Evolutionary conservation across 768 basidiomycete species (phyloP), one percentile per base, ranked within the genome.

Genomic region (Boletus edulis): DNA sequence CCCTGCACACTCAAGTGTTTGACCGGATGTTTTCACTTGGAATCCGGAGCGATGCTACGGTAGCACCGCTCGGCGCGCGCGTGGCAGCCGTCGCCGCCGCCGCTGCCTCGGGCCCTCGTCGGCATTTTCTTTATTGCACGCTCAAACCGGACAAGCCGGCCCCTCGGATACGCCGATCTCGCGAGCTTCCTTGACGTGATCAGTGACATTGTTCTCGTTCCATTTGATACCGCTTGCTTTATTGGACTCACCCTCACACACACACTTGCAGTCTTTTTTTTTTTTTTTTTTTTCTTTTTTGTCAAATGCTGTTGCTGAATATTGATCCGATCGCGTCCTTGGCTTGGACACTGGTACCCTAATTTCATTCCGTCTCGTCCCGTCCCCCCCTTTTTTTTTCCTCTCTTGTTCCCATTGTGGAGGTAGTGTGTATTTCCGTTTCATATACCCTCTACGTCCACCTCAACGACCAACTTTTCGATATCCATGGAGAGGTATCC

Each of bases 11-110:
- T 11, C 59, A n/a, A 94, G 91, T 92, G 13, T 94, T 93, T 65
- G 91, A 93, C 69, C 75, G 91, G 29, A 91, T 93, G 92, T 94
- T 93, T 67, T 90, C 87, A 6, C 77, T 94, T 12, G 91, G 91
- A 18, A 76, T 92, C 10, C 86, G 91, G 29, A 83, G 84, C 54
- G 88, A 87, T 4, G 80, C 85, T 0, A 84, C 90, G 47, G 75
- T 81, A 1, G 64, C 58, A 1, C 80, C 81, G 4, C 81, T 87
- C 4, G 80, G 82, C 2, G 79, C 80, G 12, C 82, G 88, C 7
- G 84, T 85, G 15, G 79, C 86, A 20, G 84, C 81, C 2, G 84
- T 82, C 7, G 80, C 85, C 9, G 86, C 83, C 8, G 84, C 83
- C 9, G 84, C 83, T 6, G 84, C 80, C 4, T 78, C 81, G 11